Evolutionary conservation across 768 basidiomycete genomes (phyloP), one percentile per base, ranked within the genome.

Genomic region (Suillus decipiens): DNA sequence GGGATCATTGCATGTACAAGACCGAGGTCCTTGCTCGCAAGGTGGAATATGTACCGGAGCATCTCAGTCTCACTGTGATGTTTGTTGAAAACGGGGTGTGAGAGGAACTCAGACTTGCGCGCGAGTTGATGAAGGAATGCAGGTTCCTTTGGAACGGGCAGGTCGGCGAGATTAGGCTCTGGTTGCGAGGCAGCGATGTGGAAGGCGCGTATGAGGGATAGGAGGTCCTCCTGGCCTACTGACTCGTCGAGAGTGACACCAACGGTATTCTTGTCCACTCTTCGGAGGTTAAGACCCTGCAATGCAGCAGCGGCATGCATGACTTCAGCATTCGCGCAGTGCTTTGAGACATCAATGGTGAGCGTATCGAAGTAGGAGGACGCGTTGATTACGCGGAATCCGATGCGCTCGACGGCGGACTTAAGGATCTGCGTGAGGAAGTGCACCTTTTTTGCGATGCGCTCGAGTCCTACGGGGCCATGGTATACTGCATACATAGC

Each of bases 11-110:
- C 87, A 74, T 99, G 97, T 10, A 93, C 90, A 37, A 99, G 88
- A 34, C 93, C 90, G 62, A 99, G 85, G 73, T 99, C 97, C 79
- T 99, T 99, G 42, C 89, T 89, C 64, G 95, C 92, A 56, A 99
- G 85, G 68, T 95, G 90, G 78, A 93, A 87, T 71, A 99, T 93
- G 77, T 98, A 97, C 42, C 97, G 94, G 39, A 99, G 81, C 92
- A 99, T 95, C 78, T 98, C 95, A 0, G 97, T 99, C 81, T 99
- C 97, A 5, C 95, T 96, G 74, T 99, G 96, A 71, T 98, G 91
- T 61, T 89, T 87, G 81, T 98, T 99, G 81, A 96, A 99, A 43
- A 97, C 93, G 1, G 92, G 85, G 73, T 99, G 93, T 0, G 86
- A 84, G 12, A 99, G 82, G 77, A 87, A 92, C 47, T 84, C 77